Percentiles rank a stretch among this genome's conserved stretches.
These are phyloP conservation scores for Zygosaccharomyces gambellarensis DNA, from an alignment of 805 yeast species.

Conservation along the genomic window DNA sequence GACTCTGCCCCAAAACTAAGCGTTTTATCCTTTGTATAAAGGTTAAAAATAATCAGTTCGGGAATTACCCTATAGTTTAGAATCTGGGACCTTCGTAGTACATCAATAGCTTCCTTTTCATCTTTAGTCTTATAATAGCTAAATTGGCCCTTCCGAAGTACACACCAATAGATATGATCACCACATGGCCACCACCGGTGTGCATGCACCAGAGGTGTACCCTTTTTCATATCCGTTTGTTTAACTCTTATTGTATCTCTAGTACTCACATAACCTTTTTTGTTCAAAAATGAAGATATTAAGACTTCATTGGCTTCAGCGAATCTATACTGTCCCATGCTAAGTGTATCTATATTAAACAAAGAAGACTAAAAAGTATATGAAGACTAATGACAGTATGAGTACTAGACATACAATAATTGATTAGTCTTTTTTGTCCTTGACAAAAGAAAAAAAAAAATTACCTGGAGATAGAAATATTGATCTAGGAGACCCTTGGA, in stretches of 20 bases:
- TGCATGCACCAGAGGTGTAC: not conserved
- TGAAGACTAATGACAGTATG: not conserved
- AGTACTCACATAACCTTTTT: not conserved
- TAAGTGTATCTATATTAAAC: not conserved
- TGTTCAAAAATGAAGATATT: not conserved
- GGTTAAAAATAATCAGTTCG: constrained; percentile 11
- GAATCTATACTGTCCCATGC: not conserved
- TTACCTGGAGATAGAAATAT: too few species aligned
- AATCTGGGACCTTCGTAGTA: constrained; percentile 16
- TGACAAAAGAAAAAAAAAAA: too few species aligned
- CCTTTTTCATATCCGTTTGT: not conserved
- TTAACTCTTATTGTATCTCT: not conserved
- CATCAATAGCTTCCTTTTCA: constrained; percentile 22
- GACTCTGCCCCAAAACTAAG: constrained; percentile 11
- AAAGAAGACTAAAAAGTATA: not conserved
- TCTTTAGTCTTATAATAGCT: constrained; percentile 24
- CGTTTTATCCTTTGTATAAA: constrained; percentile 19
- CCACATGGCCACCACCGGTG: constrained; percentile 5
- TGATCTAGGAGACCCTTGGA: too few species aligned
- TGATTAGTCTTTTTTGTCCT: too few species aligned
- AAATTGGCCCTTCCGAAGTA: constrained; percentile 21
- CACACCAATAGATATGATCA: constrained; percentile 23
- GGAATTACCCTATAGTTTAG: constrained; percentile 12
- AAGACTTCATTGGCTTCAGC: constrained; percentile 1
- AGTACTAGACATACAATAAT: not conserved